Base-by-base conservation (phyloP, 2,329 filamentous ascomycete species). In the Aureobasidium melanogenum region DNA sequence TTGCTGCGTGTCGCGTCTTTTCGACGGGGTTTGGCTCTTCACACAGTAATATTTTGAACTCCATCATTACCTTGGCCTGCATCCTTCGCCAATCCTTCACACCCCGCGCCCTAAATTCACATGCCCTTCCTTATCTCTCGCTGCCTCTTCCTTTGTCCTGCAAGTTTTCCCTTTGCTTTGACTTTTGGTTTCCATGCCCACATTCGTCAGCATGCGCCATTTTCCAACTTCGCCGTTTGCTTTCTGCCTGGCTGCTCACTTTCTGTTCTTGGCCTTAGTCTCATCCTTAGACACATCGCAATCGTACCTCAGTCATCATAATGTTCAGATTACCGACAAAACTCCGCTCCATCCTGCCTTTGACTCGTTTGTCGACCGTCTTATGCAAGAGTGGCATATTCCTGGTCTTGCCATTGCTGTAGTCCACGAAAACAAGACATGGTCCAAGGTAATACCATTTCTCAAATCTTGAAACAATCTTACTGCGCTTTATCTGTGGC, bases 331-430 rank as follows among this genome's bases (percentile, higher is more conserved):
- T 6, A 10, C 19, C 28, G 30, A 51, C 14, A 17, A 34, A n/a
- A 26, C 34, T 30, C 64, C 59, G 10, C 54, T 62, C 22, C 48
- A 63, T 50, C n/a, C 62, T 3, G 32, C 41, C 6, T 63, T 66
- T 48, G 57, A 66, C 41, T 30, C 54, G 3, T 60, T 64, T 44
- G 63, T 67, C 10, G 60, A 64, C 22, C 12, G 44, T 32, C 47
- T 62, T 1, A 52, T 67, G 34, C 24, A 64, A 17, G 56, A 66
- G 17, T 68, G 64, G 59, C 64, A 65, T 34, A 64, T 63, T 8
- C 63, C 66, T 17, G 66, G 66, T 39, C 52, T 67, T 38, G 62
- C 65, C 9, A 58, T 68, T 34, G 55, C 64, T 5, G 63, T 67
- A 5, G 34, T 66, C 5, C 50, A 64, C 34, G 56, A 63, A 15